These are phyloP conservation scores for Emmonsia crescens DNA, from an alignment of 2,329 filamentous ascomycete species.

Conservation along the genomic window DNA sequence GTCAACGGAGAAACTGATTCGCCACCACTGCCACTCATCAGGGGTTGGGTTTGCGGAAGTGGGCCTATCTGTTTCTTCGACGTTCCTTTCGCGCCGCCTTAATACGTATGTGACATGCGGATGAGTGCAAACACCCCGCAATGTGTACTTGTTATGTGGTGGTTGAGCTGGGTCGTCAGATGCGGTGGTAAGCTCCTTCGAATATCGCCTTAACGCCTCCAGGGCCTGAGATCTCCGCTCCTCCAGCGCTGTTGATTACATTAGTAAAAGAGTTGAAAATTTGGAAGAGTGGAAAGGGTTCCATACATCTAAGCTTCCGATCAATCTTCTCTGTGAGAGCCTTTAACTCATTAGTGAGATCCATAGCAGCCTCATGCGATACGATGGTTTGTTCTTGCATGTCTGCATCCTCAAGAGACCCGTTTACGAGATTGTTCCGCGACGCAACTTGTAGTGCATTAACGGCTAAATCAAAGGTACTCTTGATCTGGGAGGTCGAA, in stretches of 20 bases:
- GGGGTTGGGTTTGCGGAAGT: constrained; percentile 15
- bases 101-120: constrained; percentile 48
- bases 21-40: constrained; percentile 45
- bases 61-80: constrained; percentile 19
- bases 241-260: constrained; percentile 27
- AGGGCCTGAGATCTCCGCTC: constrained; percentile 30
- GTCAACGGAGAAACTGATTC: constrained; percentile 40
- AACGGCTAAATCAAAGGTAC: constrained; percentile 28
- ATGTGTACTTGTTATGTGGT: constrained; percentile 41
- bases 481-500: constrained; percentile 18
- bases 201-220: constrained; percentile 34
- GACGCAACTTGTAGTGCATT: constrained; percentile 20
- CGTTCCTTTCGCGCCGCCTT: constrained; percentile 21
- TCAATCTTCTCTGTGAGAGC: constrained; percentile 29
- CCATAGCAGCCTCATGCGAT: constrained; percentile 10
- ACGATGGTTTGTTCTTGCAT: constrained; percentile 14
- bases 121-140: constrained; percentile 49
- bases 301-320: constrained; percentile 30
- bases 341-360: constrained; percentile 26
- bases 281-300: not conserved
- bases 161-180: constrained; percentile 30
- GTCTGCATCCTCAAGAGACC: constrained; percentile 13
- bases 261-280: not conserved
- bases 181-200: constrained; percentile 37
- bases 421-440: constrained; percentile 12